Conservation (phyloP, 345 rosid species). For the Ceriops decandra region DNA sequence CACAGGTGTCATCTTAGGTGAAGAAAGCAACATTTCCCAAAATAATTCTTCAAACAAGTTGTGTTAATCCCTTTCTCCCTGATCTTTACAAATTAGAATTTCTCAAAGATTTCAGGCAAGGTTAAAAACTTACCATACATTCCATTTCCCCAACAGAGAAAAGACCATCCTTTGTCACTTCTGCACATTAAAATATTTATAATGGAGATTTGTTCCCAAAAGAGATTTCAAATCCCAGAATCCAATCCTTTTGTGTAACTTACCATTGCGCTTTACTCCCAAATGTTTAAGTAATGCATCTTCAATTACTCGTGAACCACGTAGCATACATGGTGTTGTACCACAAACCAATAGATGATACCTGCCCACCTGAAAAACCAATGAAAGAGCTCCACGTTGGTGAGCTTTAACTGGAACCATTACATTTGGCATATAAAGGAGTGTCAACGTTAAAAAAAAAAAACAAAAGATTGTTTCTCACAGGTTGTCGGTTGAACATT, state of each 20-base stretch:
- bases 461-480: constrained; percentile 29
- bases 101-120: neutral
- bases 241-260: constrained; percentile 17
- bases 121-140: constrained; percentile 71
- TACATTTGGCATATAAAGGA: constrained; percentile 9
- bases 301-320: constrained; percentile 90
- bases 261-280: constrained; percentile 95
- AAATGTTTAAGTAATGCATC: constrained; percentile 79
- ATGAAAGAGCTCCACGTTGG: constrained; percentile 11
- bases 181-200: constrained; percentile 35
- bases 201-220: constrained; percentile 17
- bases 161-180: constrained; percentile 97
- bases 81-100: neutral
- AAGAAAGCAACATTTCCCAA: too few relatives aligned
- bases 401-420: constrained; percentile 6
- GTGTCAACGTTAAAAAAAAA: neutral
- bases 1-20: neutral
- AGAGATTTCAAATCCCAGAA: constrained; percentile 6
- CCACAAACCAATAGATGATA: constrained; percentile 98
- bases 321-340: constrained; percentile 98
- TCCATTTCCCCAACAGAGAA: constrained; percentile 99
- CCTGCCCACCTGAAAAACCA: constrained; percentile 72
- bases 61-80: too few relatives aligned
- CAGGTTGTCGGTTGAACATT: constrained; percentile 89
- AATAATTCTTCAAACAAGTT: too few relatives aligned